Evolutionary conservation across 768 basidiomycete species (phyloP), one percentile per base, ranked within the genome.

Genomic region (Lentinula aciculospora): DNA sequence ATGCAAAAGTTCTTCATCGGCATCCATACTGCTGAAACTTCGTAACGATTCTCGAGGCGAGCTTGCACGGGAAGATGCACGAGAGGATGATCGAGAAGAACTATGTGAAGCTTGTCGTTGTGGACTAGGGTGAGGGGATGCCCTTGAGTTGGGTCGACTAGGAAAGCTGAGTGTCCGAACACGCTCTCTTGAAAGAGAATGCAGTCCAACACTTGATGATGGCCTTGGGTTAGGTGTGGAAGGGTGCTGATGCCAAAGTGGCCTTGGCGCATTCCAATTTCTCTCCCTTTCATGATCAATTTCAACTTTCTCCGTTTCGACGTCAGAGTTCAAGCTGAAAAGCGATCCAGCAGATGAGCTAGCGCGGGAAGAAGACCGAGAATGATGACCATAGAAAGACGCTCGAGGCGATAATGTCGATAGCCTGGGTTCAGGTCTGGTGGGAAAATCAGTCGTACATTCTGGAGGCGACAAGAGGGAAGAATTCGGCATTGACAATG

Each of bases 221-320:
- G 56, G 44, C 13, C 44, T 32, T 7, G 19, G 19, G 23, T 53
- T 23, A 44, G 27, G 39, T 6, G 36, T 6, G 15, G 55, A 34
- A 23, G 59, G 54, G 50, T 67, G 68, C 31, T 63, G 61, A 19
- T 70, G 66, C 85, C 85, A 86, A 51, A 73, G 77, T 6, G 82
- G 84, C 36, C 75, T 79, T n/a, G 81, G 83, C 7, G 85, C 79
- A 66, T 85, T 84, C 86, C 85, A 88, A 63, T 88, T 88, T 48
- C 83, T 75, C 68, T 88, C 86, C 48, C 84, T 77, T 62, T 80
- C 77, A 37, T 81, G 78, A n/a, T 63, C 58, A 3, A 70, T 57
- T 61, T 75, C 79, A n/a, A 67, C 61, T 58, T 65, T 57, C 21
- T 66, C 66, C 21, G 13, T 71, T 66, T 73, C 73, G 25, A 71